Evolutionary conservation across 805 yeast species (phyloP), one percentile per base, ranked within the genome.

Genomic region (Candida ipomoeae): DNA sequence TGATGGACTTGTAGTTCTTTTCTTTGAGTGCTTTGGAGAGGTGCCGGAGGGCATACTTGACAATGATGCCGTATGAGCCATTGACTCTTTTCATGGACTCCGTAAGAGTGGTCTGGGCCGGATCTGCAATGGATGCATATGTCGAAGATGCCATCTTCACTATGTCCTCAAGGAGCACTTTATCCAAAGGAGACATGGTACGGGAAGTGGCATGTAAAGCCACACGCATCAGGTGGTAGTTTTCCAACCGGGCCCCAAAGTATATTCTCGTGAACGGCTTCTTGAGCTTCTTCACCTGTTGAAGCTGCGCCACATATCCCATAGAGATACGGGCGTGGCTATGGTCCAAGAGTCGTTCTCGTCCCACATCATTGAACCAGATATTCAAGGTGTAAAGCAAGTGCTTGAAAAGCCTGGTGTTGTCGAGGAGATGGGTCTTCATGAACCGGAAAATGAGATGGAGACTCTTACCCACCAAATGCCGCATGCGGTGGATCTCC

Each of bases 321-420:
- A 82, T 80, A 43, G 81, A 80, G 33, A 84, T 71, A 35, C 71
- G 69, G 5, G 83, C 79, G 41, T 82, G 84, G 51, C 82, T 80
- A 3, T 77, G 69, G 39, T 77, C 83, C 45, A 83, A 76, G 0
- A 84, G 66, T 11, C 85, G 70, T 56, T 88, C 95, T 49, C 80
- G 77, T 1, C 96, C 96, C 23, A 85, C 85, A 61, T 89, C 94
- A 23, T 85, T 74, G 57, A 85, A 84, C 89, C 95, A 94, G 6
- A 85, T 80, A 54, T 85, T 82, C 40, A 85, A 62, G 3, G 85
- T 83, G 59, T 81, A 80, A 32, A 89, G 67, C 33, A 85, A 74
- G 42, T 82, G 79, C 53, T 81, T 81, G 62, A 84, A 78, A 5
- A 86, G 62, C 11, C 80, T 78, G 6, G 86, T 79, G 53, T 88